These are phyloP conservation scores for Gossypium laxum DNA, from an alignment of 441 rosid species.

Conservation along the genomic window DNA sequence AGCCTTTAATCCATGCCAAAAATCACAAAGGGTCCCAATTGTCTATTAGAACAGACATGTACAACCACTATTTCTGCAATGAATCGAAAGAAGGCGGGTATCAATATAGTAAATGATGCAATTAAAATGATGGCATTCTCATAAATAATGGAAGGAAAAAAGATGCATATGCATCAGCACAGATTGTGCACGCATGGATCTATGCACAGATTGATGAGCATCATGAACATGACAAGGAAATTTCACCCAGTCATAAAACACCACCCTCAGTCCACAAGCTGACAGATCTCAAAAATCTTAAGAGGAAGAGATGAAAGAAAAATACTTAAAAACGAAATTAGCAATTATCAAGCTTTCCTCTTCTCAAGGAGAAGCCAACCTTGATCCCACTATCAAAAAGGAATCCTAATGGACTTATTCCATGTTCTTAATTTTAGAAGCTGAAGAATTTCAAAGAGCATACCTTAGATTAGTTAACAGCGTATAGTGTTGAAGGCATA, in stretches of 20 bases:
- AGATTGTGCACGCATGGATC: background rate
- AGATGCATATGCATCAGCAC: background rate
- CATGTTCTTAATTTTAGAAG: background rate
- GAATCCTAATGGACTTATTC: background rate
- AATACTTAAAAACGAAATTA: background rate
- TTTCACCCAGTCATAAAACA: background rate
- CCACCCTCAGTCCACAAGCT: background rate
- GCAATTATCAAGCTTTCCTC: background rate
- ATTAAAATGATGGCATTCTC: background rate
- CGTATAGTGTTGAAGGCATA: constrained; percentile 34
- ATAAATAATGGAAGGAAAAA: background rate
- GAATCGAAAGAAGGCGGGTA: background rate
- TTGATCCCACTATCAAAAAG: background rate
- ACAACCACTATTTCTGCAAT: constrained; percentile 33
- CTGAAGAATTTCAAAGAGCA: constrained; percentile 2
- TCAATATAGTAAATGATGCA: background rate
- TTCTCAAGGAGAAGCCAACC: background rate
- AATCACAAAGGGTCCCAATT: constrained; percentile 20
- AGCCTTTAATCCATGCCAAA: constrained; percentile 14
- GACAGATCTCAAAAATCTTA: background rate
- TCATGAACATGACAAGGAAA: background rate
- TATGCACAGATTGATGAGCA: background rate
- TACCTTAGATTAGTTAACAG: constrained; percentile 34
- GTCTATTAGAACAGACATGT: constrained; percentile 25
- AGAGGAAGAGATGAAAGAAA: background rate